Percentiles rank a stretch among this genome's conserved stretches.
Evolutionary conservation across 495 filamentous ascomycete species (phyloP).

Genomic region (Xylaria grammica): DNA sequence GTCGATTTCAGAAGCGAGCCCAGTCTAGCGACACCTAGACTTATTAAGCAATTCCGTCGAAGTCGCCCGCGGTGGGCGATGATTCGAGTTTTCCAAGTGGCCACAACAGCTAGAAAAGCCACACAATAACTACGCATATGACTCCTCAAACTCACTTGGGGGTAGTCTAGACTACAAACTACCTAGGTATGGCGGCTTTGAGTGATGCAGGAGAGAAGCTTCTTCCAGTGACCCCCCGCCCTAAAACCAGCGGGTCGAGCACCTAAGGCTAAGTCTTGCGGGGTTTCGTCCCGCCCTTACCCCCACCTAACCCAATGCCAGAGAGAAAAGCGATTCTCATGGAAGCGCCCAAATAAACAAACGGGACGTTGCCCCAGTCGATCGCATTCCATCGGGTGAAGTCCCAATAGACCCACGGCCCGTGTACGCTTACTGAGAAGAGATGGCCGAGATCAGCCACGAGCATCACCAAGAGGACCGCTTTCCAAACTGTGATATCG

Average conservation of each 20-base stretch:
- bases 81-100: too few species aligned
- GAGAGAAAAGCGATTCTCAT: conserved; percentile 61
- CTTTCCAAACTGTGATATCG: conserved; percentile 68
- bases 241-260: conserved; percentile 6
- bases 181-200: too few species aligned
- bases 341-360: conserved; percentile 64
- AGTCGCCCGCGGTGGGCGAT: too few species aligned
- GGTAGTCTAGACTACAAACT: too few species aligned
- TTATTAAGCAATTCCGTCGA: too few species aligned
- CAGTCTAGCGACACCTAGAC: background rate
- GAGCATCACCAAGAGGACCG: conserved; percentile 63
- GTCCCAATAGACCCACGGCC: conserved; percentile 61
- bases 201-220: too few species aligned
- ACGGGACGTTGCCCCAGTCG: conserved; percentile 67
- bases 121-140: too few species aligned
- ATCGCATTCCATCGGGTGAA: conserved; percentile 65
- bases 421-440: conserved; percentile 58
- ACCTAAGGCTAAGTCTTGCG: too few species aligned
- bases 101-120: too few species aligned
- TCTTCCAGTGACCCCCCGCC: background rate
- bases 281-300: conserved; percentile 17
- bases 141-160: too few species aligned
- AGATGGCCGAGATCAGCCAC: conserved; percentile 73
- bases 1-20: background rate
- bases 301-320: conserved; percentile 52